Conservation (phyloP, 495 filamentous ascomycete genomes). For the Penicillium lividum region DNA sequence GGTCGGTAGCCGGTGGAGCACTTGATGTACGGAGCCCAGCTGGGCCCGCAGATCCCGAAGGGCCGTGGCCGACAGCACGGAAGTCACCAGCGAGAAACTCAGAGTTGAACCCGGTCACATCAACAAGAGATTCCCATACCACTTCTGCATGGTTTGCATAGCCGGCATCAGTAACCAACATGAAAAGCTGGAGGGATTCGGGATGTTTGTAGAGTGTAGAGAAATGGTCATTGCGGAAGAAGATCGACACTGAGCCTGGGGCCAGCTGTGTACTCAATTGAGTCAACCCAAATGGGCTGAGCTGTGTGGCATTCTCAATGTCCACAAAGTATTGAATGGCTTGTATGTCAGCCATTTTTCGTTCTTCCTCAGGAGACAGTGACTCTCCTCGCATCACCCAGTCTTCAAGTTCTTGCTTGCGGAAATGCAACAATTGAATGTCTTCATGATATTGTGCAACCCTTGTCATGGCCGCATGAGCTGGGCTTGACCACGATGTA, state of each 20-base stretch:
- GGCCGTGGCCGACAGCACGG: conserved; percentile 67
- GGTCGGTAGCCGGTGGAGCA: conserved; percentile 8
- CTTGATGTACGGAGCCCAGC: conserved; percentile 36
- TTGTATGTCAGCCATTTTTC: conserved; percentile 75
- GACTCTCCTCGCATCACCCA: conserved; percentile 60
- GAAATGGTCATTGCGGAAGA: conserved; percentile 98
- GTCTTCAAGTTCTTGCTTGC: conserved; percentile 83
- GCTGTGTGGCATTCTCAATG: conserved; percentile 73
- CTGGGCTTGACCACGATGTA: conserved; percentile 61
- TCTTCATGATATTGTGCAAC: conserved; percentile 84
- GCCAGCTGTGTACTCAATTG: conserved; percentile 63
- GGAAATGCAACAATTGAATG: conserved; percentile 81
- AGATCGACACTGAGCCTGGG: conserved; percentile 77
- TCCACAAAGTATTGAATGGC: conserved; percentile 79
- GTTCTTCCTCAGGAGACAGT: conserved; percentile 62
- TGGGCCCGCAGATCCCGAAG: conserved; percentile 30
- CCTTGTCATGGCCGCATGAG: conserved; percentile 66
- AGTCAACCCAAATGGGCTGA: conserved; percentile 78
- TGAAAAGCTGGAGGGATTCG: conserved; percentile 65
- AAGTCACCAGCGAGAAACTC: conserved; percentile 93
- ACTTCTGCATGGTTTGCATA: conserved; percentile 87
- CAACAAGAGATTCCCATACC: conserved; percentile 91
- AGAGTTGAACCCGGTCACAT: conserved; percentile 78
- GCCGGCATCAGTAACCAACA: conserved; percentile 88
- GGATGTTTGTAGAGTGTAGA: conserved; percentile 86